Percentiles rank a stretch among this genome's conserved stretches.
Conservation (phyloP, 441 rosid species). For the Erodium moschatum region DNA sequence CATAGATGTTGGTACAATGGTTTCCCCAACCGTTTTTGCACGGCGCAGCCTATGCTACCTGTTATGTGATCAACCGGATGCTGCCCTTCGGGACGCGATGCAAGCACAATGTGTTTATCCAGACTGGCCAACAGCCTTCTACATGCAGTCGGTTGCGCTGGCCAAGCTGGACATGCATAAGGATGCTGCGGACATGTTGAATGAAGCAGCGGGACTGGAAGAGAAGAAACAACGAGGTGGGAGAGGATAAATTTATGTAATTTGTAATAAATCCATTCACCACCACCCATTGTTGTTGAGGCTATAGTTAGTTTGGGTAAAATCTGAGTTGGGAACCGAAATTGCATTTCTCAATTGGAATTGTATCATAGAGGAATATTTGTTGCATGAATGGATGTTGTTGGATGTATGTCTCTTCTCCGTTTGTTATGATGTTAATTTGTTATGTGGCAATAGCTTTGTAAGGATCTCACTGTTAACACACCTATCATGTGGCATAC, state of each 20-base stretch:
- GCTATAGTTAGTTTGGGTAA: slow-evolving; percentile 29
- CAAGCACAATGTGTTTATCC: slow-evolving; percentile 52
- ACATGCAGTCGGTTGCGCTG: slow-evolving; percentile 81
- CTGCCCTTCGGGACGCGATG: slow-evolving; percentile 74
- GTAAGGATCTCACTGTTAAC: too few species aligned
- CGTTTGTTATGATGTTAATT: neutral
- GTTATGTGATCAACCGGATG: slow-evolving; percentile 51
- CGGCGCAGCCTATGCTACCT: slow-evolving; percentile 71
- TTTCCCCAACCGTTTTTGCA: slow-evolving; percentile 66
- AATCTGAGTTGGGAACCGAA: slow-evolving; percentile 31
- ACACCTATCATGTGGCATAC: too few species aligned
- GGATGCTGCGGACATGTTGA: slow-evolving; percentile 68
- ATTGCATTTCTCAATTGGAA: slow-evolving; percentile 20
- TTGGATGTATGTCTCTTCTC: neutral
- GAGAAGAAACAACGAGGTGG: slow-evolving; percentile 43
- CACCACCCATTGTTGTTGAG: slow-evolving; percentile 22
- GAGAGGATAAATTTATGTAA: slow-evolving; percentile 22
- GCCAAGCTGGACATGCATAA: slow-evolving; percentile 66
- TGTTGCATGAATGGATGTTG: slow-evolving; percentile 15
- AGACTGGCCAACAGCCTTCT: slow-evolving; percentile 76
- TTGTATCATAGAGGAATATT: slow-evolving; percentile 15
- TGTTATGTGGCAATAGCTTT: too few species aligned
- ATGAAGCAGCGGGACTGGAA: slow-evolving; percentile 61
- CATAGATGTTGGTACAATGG: slow-evolving; percentile 16
- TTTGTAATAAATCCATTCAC: slow-evolving; percentile 9